Conservation (phyloP, 371 early-diverging fungal genomes). For the Amoeboradix gromovi region DNA sequence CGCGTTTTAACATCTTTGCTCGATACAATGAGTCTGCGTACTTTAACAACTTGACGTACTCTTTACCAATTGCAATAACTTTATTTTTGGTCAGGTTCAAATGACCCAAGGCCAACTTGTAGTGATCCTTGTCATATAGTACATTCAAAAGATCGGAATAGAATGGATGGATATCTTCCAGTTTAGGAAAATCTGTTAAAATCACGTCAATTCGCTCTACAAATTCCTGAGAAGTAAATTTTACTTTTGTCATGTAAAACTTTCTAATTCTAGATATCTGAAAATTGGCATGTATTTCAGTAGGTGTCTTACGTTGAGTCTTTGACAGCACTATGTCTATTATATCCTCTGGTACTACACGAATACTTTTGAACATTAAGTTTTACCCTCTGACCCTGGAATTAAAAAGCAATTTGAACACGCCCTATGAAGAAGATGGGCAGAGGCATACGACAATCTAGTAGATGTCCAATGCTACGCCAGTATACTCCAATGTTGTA, state of each 20-base stretch:
- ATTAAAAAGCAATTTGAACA: too few species aligned
- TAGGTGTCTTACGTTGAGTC: slow-evolving; percentile 98
- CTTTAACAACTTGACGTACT: slow-evolving; percentile 90
- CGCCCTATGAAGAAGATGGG: slow-evolving; percentile 8
- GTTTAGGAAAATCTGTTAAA: slow-evolving; percentile 85
- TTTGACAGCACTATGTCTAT: slow-evolving; percentile 94
- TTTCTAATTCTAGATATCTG: slow-evolving; percentile 83
- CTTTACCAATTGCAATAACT: slow-evolving; percentile 85
- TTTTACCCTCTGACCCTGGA: background rate
- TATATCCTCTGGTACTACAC: slow-evolving; percentile 88
- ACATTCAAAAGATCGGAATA: slow-evolving; percentile 99
- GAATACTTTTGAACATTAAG: slow-evolving; percentile 63
- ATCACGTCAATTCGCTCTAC: slow-evolving; percentile 80
- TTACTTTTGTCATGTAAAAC: slow-evolving; percentile 99
- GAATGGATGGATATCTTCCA: slow-evolving; percentile 99
- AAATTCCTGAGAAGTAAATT: slow-evolving; percentile 83
- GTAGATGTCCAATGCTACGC: background rate
- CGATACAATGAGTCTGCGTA: slow-evolving; percentile 97
- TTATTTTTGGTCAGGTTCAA: slow-evolving; percentile 86
- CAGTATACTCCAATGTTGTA: background rate
- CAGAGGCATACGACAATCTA: background rate
- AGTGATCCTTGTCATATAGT: slow-evolving; percentile 98
- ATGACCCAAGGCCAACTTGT: slow-evolving; percentile 98
- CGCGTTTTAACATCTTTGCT: slow-evolving; percentile 97
- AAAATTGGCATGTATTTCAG: slow-evolving; percentile 86